Evolutionary conservation across 495 filamentous ascomycete species (phyloP).

Genomic region (Podospora australis): DNA sequence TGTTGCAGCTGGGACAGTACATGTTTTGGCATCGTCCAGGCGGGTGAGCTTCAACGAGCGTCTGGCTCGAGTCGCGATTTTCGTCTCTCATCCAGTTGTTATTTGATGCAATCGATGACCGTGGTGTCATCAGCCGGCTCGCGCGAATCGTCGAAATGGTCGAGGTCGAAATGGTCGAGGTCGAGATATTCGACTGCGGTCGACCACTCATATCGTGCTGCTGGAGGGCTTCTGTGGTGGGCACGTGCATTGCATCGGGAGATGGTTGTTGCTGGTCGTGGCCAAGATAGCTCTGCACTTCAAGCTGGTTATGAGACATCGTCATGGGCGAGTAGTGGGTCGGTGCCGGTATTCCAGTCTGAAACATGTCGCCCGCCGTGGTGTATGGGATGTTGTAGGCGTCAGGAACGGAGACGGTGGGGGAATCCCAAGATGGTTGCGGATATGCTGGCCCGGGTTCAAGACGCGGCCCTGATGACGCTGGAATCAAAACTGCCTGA

Average conservation of each 20-base stretch:
- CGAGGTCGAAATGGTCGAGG: neutral
- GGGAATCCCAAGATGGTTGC: slow-evolving; percentile 12
- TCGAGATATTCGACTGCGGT: slow-evolving; percentile 9
- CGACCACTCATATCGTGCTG: slow-evolving; percentile 8
- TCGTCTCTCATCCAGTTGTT: slow-evolving; percentile 27
- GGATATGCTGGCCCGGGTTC: slow-evolving; percentile 9
- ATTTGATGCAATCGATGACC: slow-evolving; percentile 15
- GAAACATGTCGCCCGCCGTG: slow-evolving; percentile 11
- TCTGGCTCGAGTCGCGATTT: slow-evolving; percentile 26
- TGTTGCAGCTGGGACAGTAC: slow-evolving; percentile 25
- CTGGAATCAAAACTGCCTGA: slow-evolving; percentile 7
- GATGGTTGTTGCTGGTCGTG: slow-evolving; percentile 5
- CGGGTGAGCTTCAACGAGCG: slow-evolving; percentile 24
- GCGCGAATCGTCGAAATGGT: slow-evolving; percentile 9
- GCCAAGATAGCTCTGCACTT: slow-evolving; percentile 8
- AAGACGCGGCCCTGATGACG: slow-evolving; percentile 3
- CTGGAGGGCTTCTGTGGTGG: neutral
- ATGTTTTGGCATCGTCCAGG: slow-evolving; percentile 18
- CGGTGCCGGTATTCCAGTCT: slow-evolving; percentile 8
- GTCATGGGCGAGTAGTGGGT: slow-evolving; percentile 12
- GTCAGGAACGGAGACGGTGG: slow-evolving; percentile 6
- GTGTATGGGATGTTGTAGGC: slow-evolving; percentile 17
- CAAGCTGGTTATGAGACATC: slow-evolving; percentile 6
- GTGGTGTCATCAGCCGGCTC: slow-evolving; percentile 15
- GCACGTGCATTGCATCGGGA: slow-evolving; percentile 2